phyloP scores from a whole-genome alignment of 371 early-diverging fungal species.

The Catenaria anguillulae region DNA sequence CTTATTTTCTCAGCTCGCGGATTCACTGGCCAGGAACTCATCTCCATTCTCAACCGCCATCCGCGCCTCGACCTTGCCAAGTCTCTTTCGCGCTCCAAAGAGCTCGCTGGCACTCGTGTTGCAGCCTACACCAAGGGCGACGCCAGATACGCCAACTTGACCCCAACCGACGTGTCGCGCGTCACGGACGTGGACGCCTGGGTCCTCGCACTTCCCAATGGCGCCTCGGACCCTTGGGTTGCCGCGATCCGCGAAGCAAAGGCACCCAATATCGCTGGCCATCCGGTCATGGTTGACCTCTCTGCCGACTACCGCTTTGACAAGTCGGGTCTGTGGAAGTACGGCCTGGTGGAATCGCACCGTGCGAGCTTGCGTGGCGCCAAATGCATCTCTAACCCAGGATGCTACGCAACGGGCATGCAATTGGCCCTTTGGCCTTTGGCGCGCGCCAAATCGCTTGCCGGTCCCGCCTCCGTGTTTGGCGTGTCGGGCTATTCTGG shows the following conservation, averaged over 20 bases:
- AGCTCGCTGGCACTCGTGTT: constrained; percentile 70
- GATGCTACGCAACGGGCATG: constrained; percentile 93
- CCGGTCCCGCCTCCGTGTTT: constrained; percentile 60
- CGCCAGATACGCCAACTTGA: not conserved
- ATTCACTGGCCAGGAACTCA: constrained; percentile 85
- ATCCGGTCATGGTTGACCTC: constrained; percentile 65
- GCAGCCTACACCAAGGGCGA: constrained; percentile 40
- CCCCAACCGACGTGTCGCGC: constrained; percentile 19
- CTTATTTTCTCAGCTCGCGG: too few relatives aligned
- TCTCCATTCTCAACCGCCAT: constrained; percentile 70
- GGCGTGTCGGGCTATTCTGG: constrained; percentile 95
- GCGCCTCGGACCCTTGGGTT: constrained; percentile 79
- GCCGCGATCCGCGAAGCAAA: constrained; percentile 44
- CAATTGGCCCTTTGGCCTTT: constrained; percentile 78
- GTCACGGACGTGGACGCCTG: constrained; percentile 67
- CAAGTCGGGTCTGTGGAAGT: constrained; percentile 51
- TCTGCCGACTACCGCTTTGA: constrained; percentile 88
- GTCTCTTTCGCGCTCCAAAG: constrained; percentile 64
- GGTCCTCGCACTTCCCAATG: constrained; percentile 92
- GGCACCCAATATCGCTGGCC: constrained; percentile 25
- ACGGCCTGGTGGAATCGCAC: constrained; percentile 67
- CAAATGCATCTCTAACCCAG: constrained; percentile 78
- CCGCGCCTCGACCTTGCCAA: constrained; percentile 68
- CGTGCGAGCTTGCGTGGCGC: constrained; percentile 39
- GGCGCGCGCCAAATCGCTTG: constrained; percentile 44